Evolutionary conservation across 192 early-diverging fungal species (phyloP), one percentile per base, ranked within the genome.

Genomic region (Backusella psychrophila): DNA sequence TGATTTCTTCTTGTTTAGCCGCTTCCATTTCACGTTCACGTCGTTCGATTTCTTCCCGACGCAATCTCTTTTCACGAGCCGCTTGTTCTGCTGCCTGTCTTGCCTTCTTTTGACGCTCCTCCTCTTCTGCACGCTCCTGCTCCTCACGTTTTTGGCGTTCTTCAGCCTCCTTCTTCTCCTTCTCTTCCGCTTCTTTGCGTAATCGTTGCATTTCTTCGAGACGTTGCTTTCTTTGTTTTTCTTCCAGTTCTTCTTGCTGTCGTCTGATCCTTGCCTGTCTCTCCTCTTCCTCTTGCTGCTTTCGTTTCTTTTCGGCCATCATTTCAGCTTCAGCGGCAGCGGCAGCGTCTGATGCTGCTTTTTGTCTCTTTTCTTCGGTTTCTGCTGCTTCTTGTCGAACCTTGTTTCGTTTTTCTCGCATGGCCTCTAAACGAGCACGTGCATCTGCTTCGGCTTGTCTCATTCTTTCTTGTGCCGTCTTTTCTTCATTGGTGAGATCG

Each of bases 361-460:
- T 33, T 65, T 73, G 59, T 33, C 72, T 65, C 31, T 78, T 63
- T 69, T 80, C 77, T 46, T 85, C 73, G 15, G 81, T 78, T 77
- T 84, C 49, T 63, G 78, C 41, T 72, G 82, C 42, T 77, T 86
- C 71, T 80, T 89, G 38, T 77, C 83, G 52, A 19, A 68, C 0
- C 14, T 73, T 23, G 17, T 77, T 68, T 63, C 69, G 44, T 19
- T 71, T 67, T 75, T 81, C 80, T 33, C 76, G 76, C 75, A 75
- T 81, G 12, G 21, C 1, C 23, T 82, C 66, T 21, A 84, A 42
- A n/a, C 77, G 75, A 36, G 82, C 80, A 36, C 79, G 73, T 2
- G 85, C 85, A 23, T 76, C 69, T 23, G 79, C 44, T 44, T 87
- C 82, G 7, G 85, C 85, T 35, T 88, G 87, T 42, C 84, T 81